These are phyloP conservation scores for Tylopilus sp. DNA, from an alignment of 768 basidiomycete genomes.

Conservation along the genomic window DNA sequence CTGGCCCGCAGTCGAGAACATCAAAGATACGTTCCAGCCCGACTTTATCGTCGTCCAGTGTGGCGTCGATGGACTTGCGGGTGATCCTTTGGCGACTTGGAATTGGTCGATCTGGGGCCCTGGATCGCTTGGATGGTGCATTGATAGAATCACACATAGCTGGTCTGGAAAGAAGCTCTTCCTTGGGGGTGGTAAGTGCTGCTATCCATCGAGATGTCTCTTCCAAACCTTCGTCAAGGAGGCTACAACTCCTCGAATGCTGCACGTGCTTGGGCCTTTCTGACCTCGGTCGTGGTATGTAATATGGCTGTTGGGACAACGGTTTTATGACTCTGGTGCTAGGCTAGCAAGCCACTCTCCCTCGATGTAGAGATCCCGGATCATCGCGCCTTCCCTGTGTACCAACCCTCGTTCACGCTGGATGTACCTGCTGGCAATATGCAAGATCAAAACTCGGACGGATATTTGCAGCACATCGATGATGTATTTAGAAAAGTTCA, in stretches of 20 bases:
- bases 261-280: conserved; percentile 81
- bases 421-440: conserved; percentile 72
- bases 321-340: neutral
- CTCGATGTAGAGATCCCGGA: conserved; percentile 72
- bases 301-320: neutral
- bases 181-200: conserved; percentile 66
- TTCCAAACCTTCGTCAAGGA: conserved; percentile 40
- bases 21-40: conserved; percentile 62
- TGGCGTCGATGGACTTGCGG: conserved; percentile 83
- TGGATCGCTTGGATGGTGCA: conserved; percentile 71
- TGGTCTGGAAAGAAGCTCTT: conserved; percentile 65
- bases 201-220: neutral
- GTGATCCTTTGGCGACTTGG: conserved; percentile 74
- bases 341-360: conserved; percentile 56
- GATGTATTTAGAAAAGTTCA: conserved; percentile 36
- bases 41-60: conserved; percentile 83
- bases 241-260: conserved; percentile 84
- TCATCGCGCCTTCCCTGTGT: conserved; percentile 66
- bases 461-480: conserved; percentile 49
- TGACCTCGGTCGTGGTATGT: conserved; percentile 75
- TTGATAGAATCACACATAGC: conserved; percentile 45
- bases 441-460: conserved; percentile 67
- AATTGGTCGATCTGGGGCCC: conserved; percentile 60
- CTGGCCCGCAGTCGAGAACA: conserved; percentile 60
- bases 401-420: conserved; percentile 78